Conservation (phyloP, 805 yeast genomes). For the Wickerhamiella nectarea region DNA sequence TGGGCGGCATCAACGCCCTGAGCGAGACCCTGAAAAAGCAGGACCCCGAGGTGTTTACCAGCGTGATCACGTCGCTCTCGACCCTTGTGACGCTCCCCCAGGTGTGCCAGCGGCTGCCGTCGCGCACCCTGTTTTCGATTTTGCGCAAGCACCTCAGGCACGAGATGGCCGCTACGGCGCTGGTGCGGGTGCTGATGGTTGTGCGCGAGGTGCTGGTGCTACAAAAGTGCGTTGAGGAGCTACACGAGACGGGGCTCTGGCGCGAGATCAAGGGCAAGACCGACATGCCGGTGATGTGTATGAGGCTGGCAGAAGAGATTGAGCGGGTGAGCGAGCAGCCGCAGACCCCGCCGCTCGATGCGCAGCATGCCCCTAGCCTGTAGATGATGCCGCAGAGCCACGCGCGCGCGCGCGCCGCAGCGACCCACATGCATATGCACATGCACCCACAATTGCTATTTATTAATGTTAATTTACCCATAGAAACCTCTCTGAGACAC, state of each 20-base stretch:
- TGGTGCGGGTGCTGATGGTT: constrained; percentile 8
- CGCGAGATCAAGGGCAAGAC: background rate
- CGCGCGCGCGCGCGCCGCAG: no score
- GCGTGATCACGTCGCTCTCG: constrained; percentile 6
- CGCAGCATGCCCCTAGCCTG: no score
- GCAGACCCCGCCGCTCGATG: no score
- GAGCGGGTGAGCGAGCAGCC: background rate
- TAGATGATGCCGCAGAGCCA: no score
- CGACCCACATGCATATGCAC: no score
- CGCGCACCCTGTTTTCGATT: background rate
- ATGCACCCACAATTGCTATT: no score
- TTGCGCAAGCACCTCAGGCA: constrained; percentile 1
- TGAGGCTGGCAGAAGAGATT: constrained; percentile 8
- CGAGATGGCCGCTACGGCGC: constrained; percentile 3
- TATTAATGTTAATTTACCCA: no score
- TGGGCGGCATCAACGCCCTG: constrained; percentile 2
- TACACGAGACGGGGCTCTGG: constrained; percentile 3
- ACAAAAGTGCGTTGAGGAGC: background rate
- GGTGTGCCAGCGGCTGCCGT: constrained; percentile 1
- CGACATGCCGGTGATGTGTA: constrained; percentile 9
- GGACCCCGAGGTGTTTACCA: constrained; percentile 4
- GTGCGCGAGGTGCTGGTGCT: constrained; percentile 1
- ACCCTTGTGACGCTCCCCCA: constrained; percentile 2
- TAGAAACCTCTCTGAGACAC: no score
- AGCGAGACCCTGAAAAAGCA: constrained; percentile 1